Evolutionary conservation across 179 eudicot genomes (phyloP).

Genomic region (Corrigiola litoralis): DNA sequence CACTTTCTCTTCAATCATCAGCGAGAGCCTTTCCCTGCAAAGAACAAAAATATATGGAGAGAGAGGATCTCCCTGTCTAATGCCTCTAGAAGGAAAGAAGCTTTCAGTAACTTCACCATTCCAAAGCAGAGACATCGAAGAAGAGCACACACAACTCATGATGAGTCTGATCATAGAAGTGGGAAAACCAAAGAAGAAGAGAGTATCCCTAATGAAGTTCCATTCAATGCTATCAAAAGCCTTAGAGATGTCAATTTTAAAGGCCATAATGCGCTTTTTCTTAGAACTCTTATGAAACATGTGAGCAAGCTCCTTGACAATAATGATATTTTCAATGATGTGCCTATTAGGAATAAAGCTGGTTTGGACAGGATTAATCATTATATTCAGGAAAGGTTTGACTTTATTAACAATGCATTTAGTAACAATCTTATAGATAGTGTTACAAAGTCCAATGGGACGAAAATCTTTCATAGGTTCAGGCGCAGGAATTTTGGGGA

Average conservation of each 20-base stretch:
- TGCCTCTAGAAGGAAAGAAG: background rate
- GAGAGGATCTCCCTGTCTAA: background rate
- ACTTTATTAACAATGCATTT: background rate
- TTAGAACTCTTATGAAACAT: background rate
- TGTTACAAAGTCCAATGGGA: background rate
- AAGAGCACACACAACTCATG: background rate
- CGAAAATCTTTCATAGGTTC: background rate
- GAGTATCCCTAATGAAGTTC: background rate
- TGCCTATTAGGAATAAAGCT: background rate
- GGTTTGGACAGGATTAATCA: background rate
- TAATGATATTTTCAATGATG: background rate
- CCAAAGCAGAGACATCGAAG: background rate
- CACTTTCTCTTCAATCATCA: background rate
- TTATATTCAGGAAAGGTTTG: background rate
- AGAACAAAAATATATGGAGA: background rate
- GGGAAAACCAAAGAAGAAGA: background rate
- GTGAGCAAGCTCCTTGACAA: background rate
- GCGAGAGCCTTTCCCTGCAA: background rate
- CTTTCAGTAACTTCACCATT: background rate
- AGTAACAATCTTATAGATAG: background rate
- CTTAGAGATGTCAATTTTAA: background rate
- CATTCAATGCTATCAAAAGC: background rate
- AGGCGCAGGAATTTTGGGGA: background rate
- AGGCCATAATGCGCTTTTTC: background rate
- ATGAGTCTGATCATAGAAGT: background rate